Base-by-base conservation (phyloP, 2,329 filamentous ascomycete species). In the Hawksworthiomyces lignivorus region DNA sequence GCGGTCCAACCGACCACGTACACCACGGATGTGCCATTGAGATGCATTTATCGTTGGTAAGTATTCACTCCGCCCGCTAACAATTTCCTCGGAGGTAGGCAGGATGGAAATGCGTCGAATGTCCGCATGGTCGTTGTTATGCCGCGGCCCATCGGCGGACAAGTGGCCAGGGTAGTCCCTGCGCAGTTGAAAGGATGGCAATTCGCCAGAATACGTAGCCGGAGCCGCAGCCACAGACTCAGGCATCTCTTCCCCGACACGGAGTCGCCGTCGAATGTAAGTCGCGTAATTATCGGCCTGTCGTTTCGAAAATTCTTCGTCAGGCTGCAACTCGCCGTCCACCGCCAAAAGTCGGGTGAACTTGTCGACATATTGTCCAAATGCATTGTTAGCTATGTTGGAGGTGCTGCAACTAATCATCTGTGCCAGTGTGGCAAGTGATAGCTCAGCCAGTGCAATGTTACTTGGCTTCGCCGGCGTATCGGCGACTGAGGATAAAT, bases 1-100 rank as follows among this genome's bases (percentile, higher is more conserved):
- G 41, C 67, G 60, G 52, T 78, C 74, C 0, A 79, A 53, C 1
- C 73, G 62, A 3, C 73, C 70, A 5, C 54, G 56, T 10, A 70
- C 62, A 2, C 70, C 68, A 4, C 54, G 49, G 14, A 64, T 53
- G 48, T 73, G 65, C 43, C 62, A 63, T 8, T 57, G 55, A 0
- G 55, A 52, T 3, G 63, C 51, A 50, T 72, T 62, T 3, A 54
- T 64, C 5, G 52, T 57, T 0, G 59, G 62, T 3, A 70, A 54
- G 40, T 67, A 70, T 40, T 71, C 65, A 4, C 46, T 34, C 7
- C 56, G 52, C 2, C 50, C 20, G 35, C 54, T 56, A 12, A 51
- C 29, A 30, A 72, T 64, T 40, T 72, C 69, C 11, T 58, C 50
- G 2, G 48, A 46, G 0, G 68, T 72, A 0, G 69, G 69, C 42